phyloP scores from a whole-genome alignment of 441 rosid species.

The Metrosideros polymorpha region DNA sequence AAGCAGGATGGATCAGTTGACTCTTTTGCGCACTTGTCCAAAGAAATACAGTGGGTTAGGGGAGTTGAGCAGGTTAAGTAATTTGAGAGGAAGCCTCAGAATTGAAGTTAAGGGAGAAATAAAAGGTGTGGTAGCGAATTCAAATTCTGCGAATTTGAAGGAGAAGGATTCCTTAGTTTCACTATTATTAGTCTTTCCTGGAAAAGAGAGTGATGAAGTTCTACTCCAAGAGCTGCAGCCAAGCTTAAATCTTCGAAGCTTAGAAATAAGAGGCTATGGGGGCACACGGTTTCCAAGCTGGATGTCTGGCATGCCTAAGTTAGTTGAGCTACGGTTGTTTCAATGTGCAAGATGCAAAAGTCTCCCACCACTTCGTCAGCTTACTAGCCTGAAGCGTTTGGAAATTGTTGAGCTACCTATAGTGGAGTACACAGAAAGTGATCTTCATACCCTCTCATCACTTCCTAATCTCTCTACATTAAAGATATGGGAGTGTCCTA shows the following conservation, averaged over 20 bases:
- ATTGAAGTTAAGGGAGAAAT: not conserved
- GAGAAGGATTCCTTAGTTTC: not conserved
- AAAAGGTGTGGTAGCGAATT: not conserved
- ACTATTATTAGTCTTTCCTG: fast-evolving
- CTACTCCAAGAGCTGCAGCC: fast-evolving
- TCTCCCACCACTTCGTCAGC: not conserved
- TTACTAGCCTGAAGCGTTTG: not conserved
- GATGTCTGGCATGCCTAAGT: not conserved
- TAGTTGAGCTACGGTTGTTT: not conserved
- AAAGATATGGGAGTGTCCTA: not conserved
- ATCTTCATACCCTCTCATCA: not conserved
- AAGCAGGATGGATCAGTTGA: not conserved
- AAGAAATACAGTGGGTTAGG: fast-evolving
- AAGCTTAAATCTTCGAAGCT: not conserved
- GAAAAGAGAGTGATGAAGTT: not conserved
- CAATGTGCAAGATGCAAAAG: not conserved
- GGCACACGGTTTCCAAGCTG: not conserved
- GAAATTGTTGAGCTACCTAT: not conserved
- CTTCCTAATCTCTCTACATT: not conserved
- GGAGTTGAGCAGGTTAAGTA: not conserved
- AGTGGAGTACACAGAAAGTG: not conserved
- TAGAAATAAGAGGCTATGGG: not conserved
- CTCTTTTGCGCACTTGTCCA: fast-evolving
- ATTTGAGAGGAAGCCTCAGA: not conserved
- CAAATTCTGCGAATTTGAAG: not conserved